phyloP scores from a whole-genome alignment of 768 basidiomycete species.

The Rhodotorula diobovata region DNA sequence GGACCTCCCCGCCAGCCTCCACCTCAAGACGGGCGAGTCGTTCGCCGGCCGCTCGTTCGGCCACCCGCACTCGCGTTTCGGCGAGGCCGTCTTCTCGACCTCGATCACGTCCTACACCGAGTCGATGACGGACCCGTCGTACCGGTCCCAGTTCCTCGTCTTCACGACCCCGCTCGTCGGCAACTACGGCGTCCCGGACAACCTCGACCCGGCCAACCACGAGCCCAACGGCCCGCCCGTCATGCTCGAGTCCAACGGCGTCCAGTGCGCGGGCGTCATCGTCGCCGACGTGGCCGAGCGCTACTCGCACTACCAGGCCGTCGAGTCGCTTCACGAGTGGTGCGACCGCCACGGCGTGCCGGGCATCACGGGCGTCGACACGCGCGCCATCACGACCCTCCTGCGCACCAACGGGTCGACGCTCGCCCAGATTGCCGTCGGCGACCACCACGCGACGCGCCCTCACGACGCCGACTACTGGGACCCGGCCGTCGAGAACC shows the following conservation, averaged over 20 bases:
- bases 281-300: slow-evolving; percentile 92
- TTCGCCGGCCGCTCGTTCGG: slow-evolving; percentile 89
- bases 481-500: slow-evolving; percentile 87
- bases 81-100: slow-evolving; percentile 98
- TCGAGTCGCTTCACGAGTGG: slow-evolving; percentile 89
- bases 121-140: slow-evolving; percentile 99
- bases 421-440: slow-evolving; percentile 81
- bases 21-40: slow-evolving; percentile 89
- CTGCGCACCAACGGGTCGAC: slow-evolving; percentile 97
- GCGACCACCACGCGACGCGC: slow-evolving; percentile 60
- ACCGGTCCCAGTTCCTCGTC: slow-evolving; percentile 94
- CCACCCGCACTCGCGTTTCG: slow-evolving; percentile 75
- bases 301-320: slow-evolving; percentile 89
- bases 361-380: slow-evolving; percentile 94
- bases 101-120: slow-evolving; percentile 99
- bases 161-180: slow-evolving; percentile 98
- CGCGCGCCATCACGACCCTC: slow-evolving; percentile 87
- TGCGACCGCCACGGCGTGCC: slow-evolving; percentile 84
- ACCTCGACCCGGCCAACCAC: slow-evolving; percentile 48
- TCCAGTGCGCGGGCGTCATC: slow-evolving; percentile 87
- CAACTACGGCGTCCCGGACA: slow-evolving; percentile 91
- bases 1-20: slow-evolving; percentile 70
- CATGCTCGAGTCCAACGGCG: slow-evolving; percentile 76
- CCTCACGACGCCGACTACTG: slow-evolving; percentile 73
- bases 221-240: slow-evolving; percentile 67